Evolutionary conservation across 2,329 filamentous ascomycete species (phyloP), one percentile per base, ranked within the genome.

Genomic region (Cladosporium sphaerospermum): DNA sequence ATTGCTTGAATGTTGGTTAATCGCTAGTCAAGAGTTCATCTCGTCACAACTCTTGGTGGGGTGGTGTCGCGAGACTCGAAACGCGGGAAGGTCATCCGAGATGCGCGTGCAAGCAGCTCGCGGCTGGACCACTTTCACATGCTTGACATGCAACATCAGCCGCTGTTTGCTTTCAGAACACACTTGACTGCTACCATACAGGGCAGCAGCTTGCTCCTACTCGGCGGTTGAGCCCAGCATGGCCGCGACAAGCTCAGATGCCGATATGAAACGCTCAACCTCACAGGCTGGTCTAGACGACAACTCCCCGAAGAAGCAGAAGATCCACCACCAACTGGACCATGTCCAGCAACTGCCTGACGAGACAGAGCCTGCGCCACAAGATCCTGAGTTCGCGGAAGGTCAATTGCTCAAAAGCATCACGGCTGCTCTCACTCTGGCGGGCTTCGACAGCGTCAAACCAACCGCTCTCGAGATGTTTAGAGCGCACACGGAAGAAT

Each of bases 381-480:
- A 78, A 57, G 75, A 80, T 67, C 76, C 78, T 40, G 68, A 73
- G 47, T 75, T 78, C 52, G 73, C 80, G 53, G 75, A 82, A 60
- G 70, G 74, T 13, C 72, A 83, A 59, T 69, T 85, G 55, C 70
- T 75, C 45, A 75, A 79, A 58, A 76, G 78, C 41, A 78, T 85
- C 57, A 73, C 75, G 19, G 72, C 76, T 48, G 71, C 75, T 53
- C 71, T 81, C 59, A 72, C 68, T 49, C 69, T 74, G 53, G 71
- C 72, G 18, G 81, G 81, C 3, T 84, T 82, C 61, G 77, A 80
- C 32, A 64, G 74, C 53, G 78, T 78, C 19, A 74, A 75, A 50
- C 75, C 80, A 9, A 72, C 75, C 19, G 82, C 80, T 39, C 62
- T 85, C 57, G 78, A 83, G 60, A 73, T 74, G 59, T 77, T 85